phyloP scores from a whole-genome alignment of 345 rosid genomes.

The Brassica carinata region DNA sequence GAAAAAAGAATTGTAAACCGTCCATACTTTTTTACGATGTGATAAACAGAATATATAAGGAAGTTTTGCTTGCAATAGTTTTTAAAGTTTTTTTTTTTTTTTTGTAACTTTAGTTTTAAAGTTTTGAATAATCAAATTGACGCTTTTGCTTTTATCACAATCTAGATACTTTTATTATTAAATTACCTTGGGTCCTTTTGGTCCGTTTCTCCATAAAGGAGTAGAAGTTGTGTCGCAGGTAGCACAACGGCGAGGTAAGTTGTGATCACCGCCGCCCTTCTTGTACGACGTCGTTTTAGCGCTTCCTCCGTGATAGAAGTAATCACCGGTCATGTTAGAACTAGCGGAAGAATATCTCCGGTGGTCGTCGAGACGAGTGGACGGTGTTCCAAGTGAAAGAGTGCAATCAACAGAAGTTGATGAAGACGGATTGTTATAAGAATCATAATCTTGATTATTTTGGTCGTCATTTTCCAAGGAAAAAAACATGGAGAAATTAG shows the following conservation, averaged over 20 bases:
- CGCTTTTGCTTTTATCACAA: not conserved
- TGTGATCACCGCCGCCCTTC: constrained; percentile 50
- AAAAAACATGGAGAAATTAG: constrained; percentile 39
- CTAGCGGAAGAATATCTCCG: constrained; percentile 28
- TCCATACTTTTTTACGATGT: not conserved
- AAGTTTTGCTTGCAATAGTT: not conserved
- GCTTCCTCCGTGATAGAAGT: constrained; percentile 43
- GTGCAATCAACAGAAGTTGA: constrained; percentile 83
- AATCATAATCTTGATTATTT: constrained; percentile 29
- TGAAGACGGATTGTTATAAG: constrained; percentile 34
- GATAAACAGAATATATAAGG: not conserved
- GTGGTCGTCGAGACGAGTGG: constrained; percentile 67
- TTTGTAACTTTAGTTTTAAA: not conserved
- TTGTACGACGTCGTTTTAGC: constrained; percentile 45
- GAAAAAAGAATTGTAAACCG: not conserved
- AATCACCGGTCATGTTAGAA: constrained; percentile 46
- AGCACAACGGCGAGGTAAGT: constrained; percentile 82
- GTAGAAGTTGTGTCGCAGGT: constrained; percentile 92
- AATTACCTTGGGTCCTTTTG: constrained; percentile 70
- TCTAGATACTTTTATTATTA: not conserved
- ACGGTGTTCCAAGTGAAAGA: constrained; percentile 84
- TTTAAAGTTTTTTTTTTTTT: no score
- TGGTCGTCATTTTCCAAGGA: constrained; percentile 17
- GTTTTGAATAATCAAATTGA: not conserved
- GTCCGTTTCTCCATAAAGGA: constrained; percentile 89